These are phyloP conservation scores for Ophiostoma tasmaniense DNA, from an alignment of 2,329 filamentous ascomycete genomes.

Conservation along the genomic window DNA sequence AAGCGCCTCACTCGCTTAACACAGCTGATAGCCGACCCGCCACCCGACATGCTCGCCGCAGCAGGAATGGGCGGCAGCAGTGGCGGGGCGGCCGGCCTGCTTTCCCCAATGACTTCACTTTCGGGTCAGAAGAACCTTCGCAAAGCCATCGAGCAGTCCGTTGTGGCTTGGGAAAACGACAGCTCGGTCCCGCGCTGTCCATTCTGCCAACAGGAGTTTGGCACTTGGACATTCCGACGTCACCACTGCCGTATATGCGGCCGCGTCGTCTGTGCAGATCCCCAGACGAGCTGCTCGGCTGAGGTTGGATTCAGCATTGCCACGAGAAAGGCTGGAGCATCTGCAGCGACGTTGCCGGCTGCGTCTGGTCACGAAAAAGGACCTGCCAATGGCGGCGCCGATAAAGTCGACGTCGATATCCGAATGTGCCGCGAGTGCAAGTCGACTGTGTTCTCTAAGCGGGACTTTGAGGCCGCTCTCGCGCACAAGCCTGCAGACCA, in stretches of 20 bases:
- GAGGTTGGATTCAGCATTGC: constrained; percentile 76
- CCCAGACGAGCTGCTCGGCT: constrained; percentile 71
- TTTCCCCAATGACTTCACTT: constrained; percentile 54
- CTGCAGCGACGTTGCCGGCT: background rate
- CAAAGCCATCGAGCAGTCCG: constrained; percentile 77
- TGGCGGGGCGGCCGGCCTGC: constrained; percentile 34
- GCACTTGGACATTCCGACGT: constrained; percentile 81
- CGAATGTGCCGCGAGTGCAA: constrained; percentile 90
- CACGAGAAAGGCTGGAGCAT: constrained; percentile 33
- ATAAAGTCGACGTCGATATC: constrained; percentile 64
- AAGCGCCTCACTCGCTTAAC: constrained; percentile 88
- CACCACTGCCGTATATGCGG: constrained; percentile 95
- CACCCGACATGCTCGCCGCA: constrained; percentile 29
- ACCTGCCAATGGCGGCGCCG: constrained; percentile 11
- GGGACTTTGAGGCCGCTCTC: constrained; percentile 68
- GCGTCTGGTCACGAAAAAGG: constrained; percentile 21
- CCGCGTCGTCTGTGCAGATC: constrained; percentile 84
- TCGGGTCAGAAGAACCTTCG: constrained; percentile 64
- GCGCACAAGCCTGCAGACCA: constrained; percentile 63
- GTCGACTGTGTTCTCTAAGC: constrained; percentile 50
- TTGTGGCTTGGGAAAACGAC: constrained; percentile 95
- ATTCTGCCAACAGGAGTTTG: constrained; percentile 93
- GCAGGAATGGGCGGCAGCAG: constrained; percentile 3
- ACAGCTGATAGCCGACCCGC: constrained; percentile 64
- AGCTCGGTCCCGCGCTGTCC: constrained; percentile 70